A percentile compares a stretch with the other conserved stretches of the same genome.
Evolutionary conservation across 2,329 filamentous ascomycete species (phyloP).

Genomic region (Talaromyces sp.): DNA sequence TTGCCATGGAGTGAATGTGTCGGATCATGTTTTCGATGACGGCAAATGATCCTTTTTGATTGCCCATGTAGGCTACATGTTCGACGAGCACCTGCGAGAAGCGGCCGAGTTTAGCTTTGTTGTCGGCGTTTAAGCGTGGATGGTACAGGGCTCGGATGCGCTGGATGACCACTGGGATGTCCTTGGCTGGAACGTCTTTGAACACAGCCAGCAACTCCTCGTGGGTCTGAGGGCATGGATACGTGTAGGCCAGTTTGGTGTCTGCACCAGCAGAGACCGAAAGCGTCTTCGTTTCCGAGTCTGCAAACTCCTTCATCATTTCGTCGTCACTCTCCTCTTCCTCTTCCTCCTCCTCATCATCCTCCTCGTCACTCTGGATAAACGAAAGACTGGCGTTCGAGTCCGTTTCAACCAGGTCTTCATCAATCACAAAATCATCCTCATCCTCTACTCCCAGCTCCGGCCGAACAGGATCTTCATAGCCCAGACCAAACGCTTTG

Average conservation of each 20-base stretch:
- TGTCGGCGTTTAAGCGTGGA: slow-evolving; percentile 74
- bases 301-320: slow-evolving; percentile 55
- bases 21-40: slow-evolving; percentile 76
- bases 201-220: slow-evolving; percentile 65
- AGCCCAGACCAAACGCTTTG: slow-evolving; percentile 57
- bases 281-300: neutral
- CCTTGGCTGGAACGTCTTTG: slow-evolving; percentile 55
- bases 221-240: slow-evolving; percentile 75
- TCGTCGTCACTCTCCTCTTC: slow-evolving; percentile 35
- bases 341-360: slow-evolving; percentile 47
- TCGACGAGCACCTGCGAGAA: slow-evolving; percentile 46
- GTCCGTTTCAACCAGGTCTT: slow-evolving; percentile 77
- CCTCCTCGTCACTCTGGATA: slow-evolving; percentile 26
- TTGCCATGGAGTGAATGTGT: slow-evolving; percentile 87
- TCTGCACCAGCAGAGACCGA: neutral
- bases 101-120: slow-evolving; percentile 72
- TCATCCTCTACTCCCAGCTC: slow-evolving; percentile 78
- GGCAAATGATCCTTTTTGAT: slow-evolving; percentile 55
- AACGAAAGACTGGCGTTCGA: slow-evolving; percentile 50
- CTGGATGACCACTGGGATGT: slow-evolving; percentile 75
- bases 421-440: slow-evolving; percentile 87
- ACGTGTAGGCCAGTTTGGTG: slow-evolving; percentile 66
- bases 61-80: slow-evolving; percentile 56
- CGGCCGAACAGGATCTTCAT: slow-evolving; percentile 37
- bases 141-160: slow-evolving; percentile 90